Percentiles rank a stretch among this genome's conserved stretches.
Evolutionary conservation across 345 rosid species (phyloP).

Genomic region (Ceriops tagal): DNA sequence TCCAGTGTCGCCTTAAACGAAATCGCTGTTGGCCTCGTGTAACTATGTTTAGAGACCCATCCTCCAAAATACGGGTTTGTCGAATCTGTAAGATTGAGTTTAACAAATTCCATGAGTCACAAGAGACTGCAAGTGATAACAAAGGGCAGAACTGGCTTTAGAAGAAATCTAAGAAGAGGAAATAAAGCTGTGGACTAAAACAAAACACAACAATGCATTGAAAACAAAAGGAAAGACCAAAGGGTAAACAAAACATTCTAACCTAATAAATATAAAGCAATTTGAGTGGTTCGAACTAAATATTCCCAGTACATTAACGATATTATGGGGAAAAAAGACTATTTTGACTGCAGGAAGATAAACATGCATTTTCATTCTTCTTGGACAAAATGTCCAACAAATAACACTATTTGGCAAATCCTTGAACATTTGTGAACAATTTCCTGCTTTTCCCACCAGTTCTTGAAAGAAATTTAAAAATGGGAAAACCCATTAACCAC

Average conservation of each 20-base stretch:
- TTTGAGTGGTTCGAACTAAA: not conserved
- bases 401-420: not conserved
- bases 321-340: not conserved
- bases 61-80: slow-evolving; percentile 71
- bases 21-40: slow-evolving; percentile 95
- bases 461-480: too few species aligned
- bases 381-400: not conserved
- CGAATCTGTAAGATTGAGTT: slow-evolving; percentile 57
- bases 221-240: not conserved
- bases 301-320: not conserved
- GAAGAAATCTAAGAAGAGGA: not conserved
- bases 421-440: too few species aligned
- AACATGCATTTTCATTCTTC: not conserved
- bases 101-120: slow-evolving; percentile 4
- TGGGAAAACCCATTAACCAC: too few species aligned
- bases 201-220: not conserved
- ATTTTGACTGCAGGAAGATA: not conserved
- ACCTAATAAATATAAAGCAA: not conserved
- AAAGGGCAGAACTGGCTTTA: not conserved
- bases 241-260: not conserved
- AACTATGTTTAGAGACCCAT: slow-evolving; percentile 81
- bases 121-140: not conserved
- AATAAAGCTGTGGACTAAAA: not conserved
- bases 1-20: slow-evolving; percentile 66
- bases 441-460: too few species aligned